A percentile compares a stretch with the other conserved stretches of the same genome.
Evolutionary conservation across 345 rosid genomes (phyloP).

Genomic region (Eucalyptus globulus): DNA sequence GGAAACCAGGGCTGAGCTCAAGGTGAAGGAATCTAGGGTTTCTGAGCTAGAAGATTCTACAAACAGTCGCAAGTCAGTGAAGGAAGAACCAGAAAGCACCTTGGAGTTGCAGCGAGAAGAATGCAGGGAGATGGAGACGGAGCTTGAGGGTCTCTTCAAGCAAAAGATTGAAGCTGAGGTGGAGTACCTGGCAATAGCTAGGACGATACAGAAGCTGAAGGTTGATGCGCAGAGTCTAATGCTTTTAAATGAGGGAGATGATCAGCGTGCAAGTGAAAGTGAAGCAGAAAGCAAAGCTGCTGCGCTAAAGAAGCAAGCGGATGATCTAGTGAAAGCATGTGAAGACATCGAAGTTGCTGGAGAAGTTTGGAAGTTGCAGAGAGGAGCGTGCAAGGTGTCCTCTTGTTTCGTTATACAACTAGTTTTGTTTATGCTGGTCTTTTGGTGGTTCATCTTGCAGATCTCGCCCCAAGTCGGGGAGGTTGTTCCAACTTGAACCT

Average conservation of each 20-base stretch:
- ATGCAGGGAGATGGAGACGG: conserved; percentile 25
- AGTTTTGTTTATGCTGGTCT: conserved; percentile 34
- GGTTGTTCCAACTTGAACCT: conserved; percentile 46
- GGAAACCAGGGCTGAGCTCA: conserved; percentile 25
- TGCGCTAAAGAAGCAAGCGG: conserved; percentile 32
- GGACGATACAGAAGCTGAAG: conserved; percentile 27
- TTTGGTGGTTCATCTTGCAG: conserved; percentile 22
- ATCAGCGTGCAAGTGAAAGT: neutral
- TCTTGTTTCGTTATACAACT: conserved; percentile 44
- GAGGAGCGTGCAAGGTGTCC: conserved; percentile 25
- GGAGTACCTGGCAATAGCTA: conserved; percentile 37
- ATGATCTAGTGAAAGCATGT: conserved; percentile 29
- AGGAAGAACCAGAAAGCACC: conserved; percentile 17
- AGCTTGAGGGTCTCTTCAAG: conserved; percentile 48
- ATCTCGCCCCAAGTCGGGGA: conserved; percentile 13
- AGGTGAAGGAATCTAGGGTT: conserved; percentile 40
- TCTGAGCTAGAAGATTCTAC: conserved; percentile 38
- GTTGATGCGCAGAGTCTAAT: conserved; percentile 11
- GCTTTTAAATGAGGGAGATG: neutral
- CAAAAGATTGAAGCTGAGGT: conserved; percentile 80
- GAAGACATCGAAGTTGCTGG: conserved; percentile 27
- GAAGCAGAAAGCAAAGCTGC: conserved; percentile 38
- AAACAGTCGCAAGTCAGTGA: conserved; percentile 2
- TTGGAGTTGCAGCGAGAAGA: neutral
- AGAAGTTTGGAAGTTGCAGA: conserved; percentile 42